phyloP scores from a whole-genome alignment of 352 stramenopile species.

The Vaucheria bursata region DNA sequence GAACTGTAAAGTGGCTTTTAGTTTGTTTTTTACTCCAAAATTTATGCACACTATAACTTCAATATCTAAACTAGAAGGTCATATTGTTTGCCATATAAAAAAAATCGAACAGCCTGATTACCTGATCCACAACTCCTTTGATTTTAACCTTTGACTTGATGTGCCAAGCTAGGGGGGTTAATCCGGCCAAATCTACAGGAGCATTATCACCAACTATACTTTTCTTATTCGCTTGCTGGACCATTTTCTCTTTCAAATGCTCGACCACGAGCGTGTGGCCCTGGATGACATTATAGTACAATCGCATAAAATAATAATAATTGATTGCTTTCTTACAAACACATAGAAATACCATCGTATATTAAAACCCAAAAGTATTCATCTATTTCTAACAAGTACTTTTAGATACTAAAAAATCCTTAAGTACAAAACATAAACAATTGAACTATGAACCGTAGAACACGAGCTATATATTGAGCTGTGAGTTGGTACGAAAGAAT shows the following conservation, averaged over 20 bases:
- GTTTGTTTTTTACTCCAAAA: too few species aligned
- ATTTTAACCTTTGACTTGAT: constrained; percentile 47
- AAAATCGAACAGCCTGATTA: too few species aligned
- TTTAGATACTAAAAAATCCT: constrained; percentile 4
- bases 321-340: background rate
- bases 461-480: too few species aligned
- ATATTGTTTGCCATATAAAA: too few species aligned
- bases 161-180: constrained; percentile 55
- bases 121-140: constrained; percentile 27
- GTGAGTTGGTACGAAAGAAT: too few species aligned
- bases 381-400: background rate
- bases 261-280: background rate
- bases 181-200: constrained; percentile 55
- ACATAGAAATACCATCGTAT: background rate
- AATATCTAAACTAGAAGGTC: too few species aligned
- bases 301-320: background rate
- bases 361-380: background rate
- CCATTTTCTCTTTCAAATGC: constrained; percentile 20
- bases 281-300: too few species aligned
- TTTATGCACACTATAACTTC: too few species aligned
- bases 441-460: too few species aligned
- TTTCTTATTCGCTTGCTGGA: constrained; percentile 17
- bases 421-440: too few species aligned
- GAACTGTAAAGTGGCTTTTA: too few species aligned
- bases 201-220: constrained; percentile 37